Evolutionary conservation across 2,329 filamentous ascomycete species (phyloP).

Genomic region (Ampelomyces quisqualis): DNA sequence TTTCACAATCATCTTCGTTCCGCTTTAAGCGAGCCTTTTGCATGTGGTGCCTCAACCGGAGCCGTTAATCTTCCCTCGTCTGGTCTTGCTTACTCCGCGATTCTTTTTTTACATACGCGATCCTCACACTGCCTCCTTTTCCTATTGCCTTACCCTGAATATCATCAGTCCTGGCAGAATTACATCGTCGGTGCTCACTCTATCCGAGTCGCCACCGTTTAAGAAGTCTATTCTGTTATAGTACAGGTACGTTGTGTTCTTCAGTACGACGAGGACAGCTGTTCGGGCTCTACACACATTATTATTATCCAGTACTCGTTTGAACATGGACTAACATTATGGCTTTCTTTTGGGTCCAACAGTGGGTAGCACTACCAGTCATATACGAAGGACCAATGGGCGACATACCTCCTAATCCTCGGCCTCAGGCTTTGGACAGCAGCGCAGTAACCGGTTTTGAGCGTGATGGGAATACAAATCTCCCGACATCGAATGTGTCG

Average conservation of each 20-base stretch:
- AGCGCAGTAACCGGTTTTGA: slow-evolving; percentile 30
- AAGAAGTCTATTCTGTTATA: slow-evolving; percentile 33
- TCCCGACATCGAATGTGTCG: slow-evolving; percentile 12
- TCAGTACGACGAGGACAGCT: slow-evolving; percentile 8
- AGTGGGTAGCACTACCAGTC: slow-evolving; percentile 47
- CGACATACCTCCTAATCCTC: slow-evolving; percentile 38
- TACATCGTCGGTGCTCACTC: slow-evolving; percentile 29
- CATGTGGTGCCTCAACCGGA: slow-evolving; percentile 31
- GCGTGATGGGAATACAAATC: slow-evolving; percentile 27
- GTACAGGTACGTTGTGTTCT: slow-evolving; percentile 37
- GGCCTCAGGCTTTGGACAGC: slow-evolving; percentile 35
- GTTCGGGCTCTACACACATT: slow-evolving; percentile 18
- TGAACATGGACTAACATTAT: slow-evolving; percentile 44
- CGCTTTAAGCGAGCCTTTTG: slow-evolving; percentile 42
- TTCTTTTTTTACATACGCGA: slow-evolving; percentile 42
- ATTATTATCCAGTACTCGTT: slow-evolving; percentile 20
- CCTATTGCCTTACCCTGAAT: slow-evolving; percentile 37
- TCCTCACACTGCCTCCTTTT: slow-evolving; percentile 29
- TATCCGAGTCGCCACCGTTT: slow-evolving; percentile 38
- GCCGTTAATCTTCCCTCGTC: slow-evolving; percentile 39
- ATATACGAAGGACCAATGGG: slow-evolving; percentile 45
- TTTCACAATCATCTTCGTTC: slow-evolving; percentile 41
- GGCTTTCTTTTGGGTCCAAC: slow-evolving; percentile 46
- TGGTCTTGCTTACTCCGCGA: slow-evolving; percentile 25
- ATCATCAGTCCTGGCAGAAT: slow-evolving; percentile 21